These are phyloP conservation scores for Pseudonectria buxi DNA, from an alignment of 2,329 filamentous ascomycete genomes.

Conservation along the genomic window DNA sequence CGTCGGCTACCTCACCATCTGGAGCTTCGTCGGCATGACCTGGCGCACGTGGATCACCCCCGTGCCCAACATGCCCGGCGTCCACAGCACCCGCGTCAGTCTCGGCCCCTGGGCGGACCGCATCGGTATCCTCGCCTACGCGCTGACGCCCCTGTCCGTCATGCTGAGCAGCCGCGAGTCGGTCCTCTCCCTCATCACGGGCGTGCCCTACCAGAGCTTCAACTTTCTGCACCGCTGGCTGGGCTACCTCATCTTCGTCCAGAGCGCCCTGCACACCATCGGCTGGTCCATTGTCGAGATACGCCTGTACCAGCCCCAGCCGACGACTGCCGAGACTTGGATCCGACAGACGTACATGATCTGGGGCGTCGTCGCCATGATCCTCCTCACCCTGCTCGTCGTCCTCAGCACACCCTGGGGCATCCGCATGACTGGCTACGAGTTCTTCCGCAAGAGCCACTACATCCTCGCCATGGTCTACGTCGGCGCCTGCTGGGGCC, in stretches of 20 bases:
- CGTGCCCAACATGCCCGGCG: conserved; percentile 45
- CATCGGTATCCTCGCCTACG: conserved; percentile 64
- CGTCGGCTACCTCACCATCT: conserved; percentile 57
- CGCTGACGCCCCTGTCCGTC: conserved; percentile 64
- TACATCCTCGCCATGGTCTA: conserved; percentile 69
- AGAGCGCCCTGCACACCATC: conserved; percentile 63
- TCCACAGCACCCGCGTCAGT: conserved; percentile 58
- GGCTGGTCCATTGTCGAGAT: conserved; percentile 63
- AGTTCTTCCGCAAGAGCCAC: conserved; percentile 69
- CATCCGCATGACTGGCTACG: conserved; percentile 64
- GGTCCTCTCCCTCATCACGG: conserved; percentile 61
- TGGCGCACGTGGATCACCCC: conserved; percentile 67
- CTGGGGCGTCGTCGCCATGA: conserved; percentile 65
- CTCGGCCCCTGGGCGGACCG: conserved; percentile 65
- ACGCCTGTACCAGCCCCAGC: conserved; percentile 65
- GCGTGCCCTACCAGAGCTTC: conserved; percentile 70
- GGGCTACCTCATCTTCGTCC: conserved; percentile 64
- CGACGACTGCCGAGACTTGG: conserved; percentile 47
- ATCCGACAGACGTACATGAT: conserved; percentile 62
- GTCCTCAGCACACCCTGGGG: conserved; percentile 49
- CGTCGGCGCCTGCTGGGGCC: conserved; percentile 68
- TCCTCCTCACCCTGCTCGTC: conserved; percentile 54
- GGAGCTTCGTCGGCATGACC: conserved; percentile 61
- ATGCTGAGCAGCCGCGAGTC: conserved; percentile 63
- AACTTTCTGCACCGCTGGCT: conserved; percentile 73